A percentile compares a stretch with the other conserved stretches of the same genome.
Conservation (phyloP, 2,329 filamentous ascomycete genomes). For the Arthroderma sp. region DNA sequence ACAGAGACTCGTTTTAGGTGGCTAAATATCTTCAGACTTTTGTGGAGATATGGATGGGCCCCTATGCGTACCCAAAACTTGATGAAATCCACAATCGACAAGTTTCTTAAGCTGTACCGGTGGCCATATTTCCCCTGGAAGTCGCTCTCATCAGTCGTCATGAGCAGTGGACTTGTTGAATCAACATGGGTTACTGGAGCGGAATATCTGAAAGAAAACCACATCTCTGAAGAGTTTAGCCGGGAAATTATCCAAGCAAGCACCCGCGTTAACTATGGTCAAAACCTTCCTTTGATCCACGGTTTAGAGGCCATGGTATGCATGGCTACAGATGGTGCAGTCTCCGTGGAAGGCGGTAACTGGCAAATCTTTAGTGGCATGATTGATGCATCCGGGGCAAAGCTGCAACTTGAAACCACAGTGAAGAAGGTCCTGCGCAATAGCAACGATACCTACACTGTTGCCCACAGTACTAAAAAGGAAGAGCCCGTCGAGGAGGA, state of each 20-base stretch:
- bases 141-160: constrained; percentile 56
- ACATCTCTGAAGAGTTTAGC: constrained; percentile 54
- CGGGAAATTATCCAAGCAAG: constrained; percentile 78
- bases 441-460: constrained; percentile 29
- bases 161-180: constrained; percentile 52
- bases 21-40: constrained; percentile 66
- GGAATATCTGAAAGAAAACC: constrained; percentile 55
- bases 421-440: constrained; percentile 46
- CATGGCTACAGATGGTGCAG: constrained; percentile 75
- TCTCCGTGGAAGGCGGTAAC: constrained; percentile 70
- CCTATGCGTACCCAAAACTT: constrained; percentile 61
- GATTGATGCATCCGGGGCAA: constrained; percentile 51
- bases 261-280: constrained; percentile 88
- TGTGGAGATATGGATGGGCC: constrained; percentile 74
- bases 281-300: constrained; percentile 75
- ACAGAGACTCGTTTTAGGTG: constrained; percentile 49
- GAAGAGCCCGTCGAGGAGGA: constrained; percentile 12
- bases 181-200: constrained; percentile 59
- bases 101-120: constrained; percentile 70
- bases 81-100: constrained; percentile 55
- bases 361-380: constrained; percentile 89
- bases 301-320: constrained; percentile 85
- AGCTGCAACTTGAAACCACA: constrained; percentile 51
- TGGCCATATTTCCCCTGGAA: constrained; percentile 71
- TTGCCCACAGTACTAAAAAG: constrained; percentile 25